Evolutionary conservation across 345 rosid species (phyloP).

Genomic region (Eucalyptus camaldulensis): DNA sequence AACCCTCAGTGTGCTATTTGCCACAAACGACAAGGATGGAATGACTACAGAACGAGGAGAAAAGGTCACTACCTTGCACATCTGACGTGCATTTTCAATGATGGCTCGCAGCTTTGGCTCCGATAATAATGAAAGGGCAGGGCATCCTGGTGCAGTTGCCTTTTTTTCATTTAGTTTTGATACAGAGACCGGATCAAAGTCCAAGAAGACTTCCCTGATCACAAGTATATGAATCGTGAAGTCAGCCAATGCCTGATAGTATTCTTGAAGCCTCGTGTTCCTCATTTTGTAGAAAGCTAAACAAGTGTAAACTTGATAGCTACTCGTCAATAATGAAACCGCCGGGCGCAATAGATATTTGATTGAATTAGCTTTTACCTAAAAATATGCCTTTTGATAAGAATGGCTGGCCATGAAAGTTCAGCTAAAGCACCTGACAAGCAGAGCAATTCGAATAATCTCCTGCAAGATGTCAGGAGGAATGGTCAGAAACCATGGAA

Average conservation of each 20-base stretch:
- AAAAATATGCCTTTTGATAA: conserved; percentile 55
- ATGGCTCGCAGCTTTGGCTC: conserved; percentile 65
- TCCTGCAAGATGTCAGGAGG: conserved; percentile 26
- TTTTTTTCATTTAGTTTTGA: conserved; percentile 57
- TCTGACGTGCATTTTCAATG: conserved; percentile 70
- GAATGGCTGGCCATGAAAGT: conserved; percentile 75
- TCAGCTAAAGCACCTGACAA: conserved; percentile 86
- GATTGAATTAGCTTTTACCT: conserved; percentile 22
- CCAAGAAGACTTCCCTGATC: conserved; percentile 67
- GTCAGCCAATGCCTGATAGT: background rate
- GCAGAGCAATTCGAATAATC: conserved; percentile 68
- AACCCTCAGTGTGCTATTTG: background rate
- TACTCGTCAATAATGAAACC: background rate
- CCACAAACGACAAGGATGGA: background rate
- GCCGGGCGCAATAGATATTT: background rate
- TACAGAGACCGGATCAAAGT: conserved; percentile 58
- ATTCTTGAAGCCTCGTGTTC: background rate
- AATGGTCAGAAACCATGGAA: background rate
- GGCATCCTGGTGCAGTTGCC: conserved; percentile 37
- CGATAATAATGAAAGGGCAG: conserved; percentile 48
- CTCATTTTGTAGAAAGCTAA: background rate
- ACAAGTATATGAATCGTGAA: background rate
- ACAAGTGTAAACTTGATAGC: background rate
- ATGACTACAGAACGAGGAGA: background rate
- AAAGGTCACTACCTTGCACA: conserved; percentile 40